Conservation (phyloP, 257 asterid species). For the Scutellaria barbata region DNA sequence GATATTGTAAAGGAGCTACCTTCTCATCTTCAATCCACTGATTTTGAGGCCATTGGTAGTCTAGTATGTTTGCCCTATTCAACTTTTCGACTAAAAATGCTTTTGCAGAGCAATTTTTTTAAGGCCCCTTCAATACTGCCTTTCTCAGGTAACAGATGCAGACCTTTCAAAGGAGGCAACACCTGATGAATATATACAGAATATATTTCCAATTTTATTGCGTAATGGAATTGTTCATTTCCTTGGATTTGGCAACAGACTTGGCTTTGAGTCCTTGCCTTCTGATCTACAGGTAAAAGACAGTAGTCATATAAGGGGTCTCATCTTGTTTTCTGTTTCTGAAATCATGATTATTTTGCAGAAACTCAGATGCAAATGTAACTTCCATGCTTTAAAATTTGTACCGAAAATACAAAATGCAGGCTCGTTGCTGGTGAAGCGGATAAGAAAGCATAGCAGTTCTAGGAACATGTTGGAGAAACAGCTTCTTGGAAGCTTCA, state of each 20-base stretch:
- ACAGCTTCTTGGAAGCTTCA: slow-evolving; percentile 80
- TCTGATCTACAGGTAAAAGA: slow-evolving; percentile 69
- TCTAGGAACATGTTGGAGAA: slow-evolving; percentile 57
- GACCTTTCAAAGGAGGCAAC: slow-evolving; percentile 90
- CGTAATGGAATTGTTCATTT: slow-evolving; percentile 81
- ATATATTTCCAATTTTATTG: slow-evolving; percentile 64
- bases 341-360: slow-evolving; percentile 40
- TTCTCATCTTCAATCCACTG: slow-evolving; percentile 56
- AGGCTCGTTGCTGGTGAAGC: slow-evolving; percentile 63
- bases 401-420: slow-evolving; percentile 69
- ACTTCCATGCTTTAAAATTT: slow-evolving; percentile 88
- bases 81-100: background rate
- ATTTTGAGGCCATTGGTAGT: slow-evolving; percentile 79
- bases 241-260: slow-evolving; percentile 94
- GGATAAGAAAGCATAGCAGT: slow-evolving; percentile 57
- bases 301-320: background rate
- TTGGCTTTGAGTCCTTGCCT: slow-evolving; percentile 84
- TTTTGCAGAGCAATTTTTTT: slow-evolving; percentile 13
- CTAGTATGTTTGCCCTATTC: slow-evolving; percentile 57
- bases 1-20: slow-evolving; percentile 79
- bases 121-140: slow-evolving; percentile 30
- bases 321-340: background rate
- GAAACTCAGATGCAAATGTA: slow-evolving; percentile 93
- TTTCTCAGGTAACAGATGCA: slow-evolving; percentile 81
- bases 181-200: slow-evolving; percentile 67